Evolutionary conservation across 805 yeast genomes (phyloP), one percentile per base, ranked within the genome.

Genomic region (Saccharomycopsis sp.): DNA sequence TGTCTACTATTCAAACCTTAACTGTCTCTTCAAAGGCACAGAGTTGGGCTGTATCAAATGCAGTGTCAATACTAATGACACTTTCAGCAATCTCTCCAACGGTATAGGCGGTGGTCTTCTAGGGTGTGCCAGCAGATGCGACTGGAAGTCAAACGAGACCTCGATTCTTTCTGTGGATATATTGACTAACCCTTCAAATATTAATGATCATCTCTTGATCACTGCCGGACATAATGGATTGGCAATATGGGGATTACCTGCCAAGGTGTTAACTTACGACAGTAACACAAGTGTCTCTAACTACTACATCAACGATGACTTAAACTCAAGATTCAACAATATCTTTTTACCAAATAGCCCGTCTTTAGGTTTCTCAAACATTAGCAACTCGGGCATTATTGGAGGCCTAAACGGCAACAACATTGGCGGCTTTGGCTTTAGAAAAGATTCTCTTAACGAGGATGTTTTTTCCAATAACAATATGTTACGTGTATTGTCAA

Each of bases 141-240:
- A 91, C 44, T 91, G 97, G 96, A 83, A 86, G 63, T 73, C 83
- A 9, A 62, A 68, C 34, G 62, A 64, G 2, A 48, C 59, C 23
- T 21, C 47, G 2, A 47, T 57, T 7, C 41, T 58, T 7, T 53
- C 61, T 7, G 62, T 65, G 5, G 61, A 60, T 34, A 58, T 60
- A n/a, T 55, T 68, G 34, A 61, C 62, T 12, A 61, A 65, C 51
- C 46, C 51, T 50, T 15, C 46, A 23, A 34, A 50, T 50, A 44
- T 47, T 47, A 54, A 56, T 29, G 54, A 58, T 23, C 57, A 61
- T 47, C 15, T 54, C 16, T 46, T 48, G 23, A 40, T 50, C 54
- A 55, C 59, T 44, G 63, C 63, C 15, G 63, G 63, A 14, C 56
- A 58, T 52, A 48, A 56, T 12, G 63, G 63, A 2, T 40, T 60